phyloP scores from a whole-genome alignment of 805 yeast species.

The Wickerhamomyces bovis region DNA sequence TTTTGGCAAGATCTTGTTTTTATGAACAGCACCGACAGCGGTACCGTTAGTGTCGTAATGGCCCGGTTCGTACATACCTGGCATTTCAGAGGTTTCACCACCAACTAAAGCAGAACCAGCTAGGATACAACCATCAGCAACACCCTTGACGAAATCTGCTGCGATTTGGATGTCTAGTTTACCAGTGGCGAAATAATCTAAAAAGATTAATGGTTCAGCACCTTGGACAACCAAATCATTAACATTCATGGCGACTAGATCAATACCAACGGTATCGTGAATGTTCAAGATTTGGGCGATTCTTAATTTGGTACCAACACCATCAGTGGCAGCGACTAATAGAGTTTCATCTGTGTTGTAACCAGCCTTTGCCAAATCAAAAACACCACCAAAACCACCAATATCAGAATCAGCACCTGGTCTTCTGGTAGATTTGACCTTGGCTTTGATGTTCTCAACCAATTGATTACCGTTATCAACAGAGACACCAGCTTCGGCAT shows the following conservation, averaged over 20 bases:
- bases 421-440: slow-evolving; percentile 89
- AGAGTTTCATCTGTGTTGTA: slow-evolving; percentile 69
- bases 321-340: slow-evolving; percentile 96
- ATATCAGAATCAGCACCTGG: slow-evolving; percentile 97
- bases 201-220: slow-evolving; percentile 92
- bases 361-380: slow-evolving; percentile 86
- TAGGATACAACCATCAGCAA: slow-evolving; percentile 90
- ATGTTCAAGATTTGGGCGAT: slow-evolving; percentile 86
- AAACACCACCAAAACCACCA: slow-evolving; percentile 98
- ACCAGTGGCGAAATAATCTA: slow-evolving; percentile 96
- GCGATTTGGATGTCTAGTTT: slow-evolving; percentile 80
- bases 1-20: slow-evolving; percentile 68
- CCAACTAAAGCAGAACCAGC: slow-evolving; percentile 98
- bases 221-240: slow-evolving; percentile 98
- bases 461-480: slow-evolving; percentile 91
- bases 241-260: slow-evolving; percentile 98
- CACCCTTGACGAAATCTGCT: slow-evolving; percentile 86
- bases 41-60: slow-evolving; percentile 99
- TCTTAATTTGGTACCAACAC: slow-evolving; percentile 96
- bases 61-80: slow-evolving; percentile 93
- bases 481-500: slow-evolving; percentile 95
- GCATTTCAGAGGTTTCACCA: slow-evolving; percentile 99
- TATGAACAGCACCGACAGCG: slow-evolving; percentile 92
- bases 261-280: slow-evolving; percentile 98
- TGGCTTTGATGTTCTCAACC: slow-evolving; percentile 83